Conservation (phyloP, 345 rosid species). For the Reutealis trisperma region DNA sequence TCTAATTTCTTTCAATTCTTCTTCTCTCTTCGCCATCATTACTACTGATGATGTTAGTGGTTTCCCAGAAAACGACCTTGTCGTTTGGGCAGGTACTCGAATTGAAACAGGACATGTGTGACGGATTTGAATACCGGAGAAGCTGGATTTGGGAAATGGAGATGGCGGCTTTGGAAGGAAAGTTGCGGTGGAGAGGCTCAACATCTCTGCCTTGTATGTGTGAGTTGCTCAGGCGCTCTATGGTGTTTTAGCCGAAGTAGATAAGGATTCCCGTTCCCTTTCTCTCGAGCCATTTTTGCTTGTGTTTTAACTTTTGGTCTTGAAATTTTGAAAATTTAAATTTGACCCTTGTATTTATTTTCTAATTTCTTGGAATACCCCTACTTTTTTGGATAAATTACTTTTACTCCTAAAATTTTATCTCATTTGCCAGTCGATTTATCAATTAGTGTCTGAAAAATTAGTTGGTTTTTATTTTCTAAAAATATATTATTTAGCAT, state of each 20-base stretch:
- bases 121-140: slow-evolving; percentile 53
- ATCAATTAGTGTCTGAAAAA: too few relatives aligned
- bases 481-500: too few relatives aligned
- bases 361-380: too few relatives aligned
- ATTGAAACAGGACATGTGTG: slow-evolving; percentile 28
- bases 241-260: neutral
- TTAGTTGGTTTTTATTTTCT: too few relatives aligned
- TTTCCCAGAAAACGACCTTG: slow-evolving; percentile 26
- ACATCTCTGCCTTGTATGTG: slow-evolving; percentile 38
- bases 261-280: neutral
- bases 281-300: neutral
- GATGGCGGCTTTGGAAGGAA: slow-evolving; percentile 39
- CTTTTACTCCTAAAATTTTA: neutral
- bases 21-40: slow-evolving; percentile 83
- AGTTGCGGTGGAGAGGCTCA: slow-evolving; percentile 49
- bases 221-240: neutral
- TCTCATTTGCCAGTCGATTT: too few relatives aligned
- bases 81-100: slow-evolving; percentile 18
- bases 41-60: slow-evolving; percentile 40
- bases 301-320: neutral
- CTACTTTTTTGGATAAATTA: neutral
- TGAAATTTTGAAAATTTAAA: neutral
- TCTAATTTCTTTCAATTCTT: slow-evolving; percentile 76
- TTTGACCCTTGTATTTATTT: neutral
- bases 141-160: slow-evolving; percentile 40